Base-by-base conservation (phyloP, 164 flowering plant genomes). In the Hamamelis virginiana region DNA sequence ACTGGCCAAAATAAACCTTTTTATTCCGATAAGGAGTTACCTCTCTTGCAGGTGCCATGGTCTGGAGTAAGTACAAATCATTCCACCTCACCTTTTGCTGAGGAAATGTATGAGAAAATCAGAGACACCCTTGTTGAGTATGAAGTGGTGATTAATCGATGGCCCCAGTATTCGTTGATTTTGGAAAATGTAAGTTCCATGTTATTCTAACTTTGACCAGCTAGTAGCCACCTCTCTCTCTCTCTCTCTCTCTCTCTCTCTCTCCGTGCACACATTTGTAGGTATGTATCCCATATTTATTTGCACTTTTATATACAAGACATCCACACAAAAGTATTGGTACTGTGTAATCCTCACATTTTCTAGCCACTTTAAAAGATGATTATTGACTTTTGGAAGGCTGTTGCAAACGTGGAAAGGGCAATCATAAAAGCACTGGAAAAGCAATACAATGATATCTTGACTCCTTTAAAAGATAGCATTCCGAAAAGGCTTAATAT, bases 81-180 rank as follows among this genome's bases (percentile, higher is more conserved):
- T 77, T 87, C 94, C 62, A 90, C 94, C 48, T 85, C 98, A 21
- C 94, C 96, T 6, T 94, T 91, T 84, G 94, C 91, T 4, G 98
- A 94, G 76, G 90, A 88, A 33, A 87, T 94, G 86, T 91, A 90
- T 68, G 97, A 85, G 68, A 87, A 80, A 67, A 79, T 86, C 21
- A 85, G 74, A 72, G 86, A 80, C 45, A 65, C 81, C 65, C 86
- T 94, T 44, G 65, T 38, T 68, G 88, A 89, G 73, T 91, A 91
- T 72, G 97, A 86, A 77, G 87, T 87, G n/a, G 88, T 94, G 68
- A 86, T 91, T 73, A 87, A 81, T 60, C 73, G 92, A 69, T 94
- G 97, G 97, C 98, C 98, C 55, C 90, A 91, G 51, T 91, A 94
- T 78, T 83, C 91, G 8, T 69, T 91, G 65, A 55, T 86, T 68